Conservation (phyloP, 2,329 filamentous ascomycete genomes). For the Polytolypa hystricis region DNA sequence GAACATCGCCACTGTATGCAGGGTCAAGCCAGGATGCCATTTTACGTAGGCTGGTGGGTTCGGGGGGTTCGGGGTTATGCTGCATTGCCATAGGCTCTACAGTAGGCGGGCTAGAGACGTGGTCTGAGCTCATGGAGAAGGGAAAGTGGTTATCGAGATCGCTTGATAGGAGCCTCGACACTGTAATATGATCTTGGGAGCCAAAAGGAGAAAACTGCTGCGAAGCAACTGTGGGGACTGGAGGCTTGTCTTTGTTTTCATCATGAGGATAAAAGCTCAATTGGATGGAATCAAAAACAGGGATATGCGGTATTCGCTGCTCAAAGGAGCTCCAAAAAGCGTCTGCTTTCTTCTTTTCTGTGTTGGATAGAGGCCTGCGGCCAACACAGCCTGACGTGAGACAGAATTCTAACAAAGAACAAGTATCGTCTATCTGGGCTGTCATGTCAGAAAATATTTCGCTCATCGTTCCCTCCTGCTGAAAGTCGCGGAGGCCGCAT, state of each 20-base stretch:
- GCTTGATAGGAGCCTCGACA: background rate
- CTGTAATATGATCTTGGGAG: background rate
- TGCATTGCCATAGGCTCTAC: too few relatives aligned
- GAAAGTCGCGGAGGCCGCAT: background rate
- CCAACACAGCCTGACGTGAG: too few relatives aligned
- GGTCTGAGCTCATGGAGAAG: too few relatives aligned
- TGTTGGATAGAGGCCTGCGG: too few relatives aligned
- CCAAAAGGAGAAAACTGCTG: background rate
- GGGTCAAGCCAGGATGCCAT: too few relatives aligned
- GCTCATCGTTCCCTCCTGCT: background rate
- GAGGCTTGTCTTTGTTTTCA: background rate
- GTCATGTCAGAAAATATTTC: constrained; percentile 1
- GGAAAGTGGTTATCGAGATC: background rate
- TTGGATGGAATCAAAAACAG: background rate
- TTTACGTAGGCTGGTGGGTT: too few relatives aligned
- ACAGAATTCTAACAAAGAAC: constrained; percentile 1
- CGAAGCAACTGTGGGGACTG: background rate
- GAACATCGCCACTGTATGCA: too few relatives aligned
- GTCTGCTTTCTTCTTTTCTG: background rate
- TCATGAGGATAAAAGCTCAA: background rate
- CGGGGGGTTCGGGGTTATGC: too few relatives aligned
- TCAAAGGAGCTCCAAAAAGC: background rate
- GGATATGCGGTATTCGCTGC: background rate
- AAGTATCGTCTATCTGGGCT: background rate
- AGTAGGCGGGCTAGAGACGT: background rate